Conservation (phyloP, 2,329 filamentous ascomycete species). For the Fusarium staphyleae region DNA sequence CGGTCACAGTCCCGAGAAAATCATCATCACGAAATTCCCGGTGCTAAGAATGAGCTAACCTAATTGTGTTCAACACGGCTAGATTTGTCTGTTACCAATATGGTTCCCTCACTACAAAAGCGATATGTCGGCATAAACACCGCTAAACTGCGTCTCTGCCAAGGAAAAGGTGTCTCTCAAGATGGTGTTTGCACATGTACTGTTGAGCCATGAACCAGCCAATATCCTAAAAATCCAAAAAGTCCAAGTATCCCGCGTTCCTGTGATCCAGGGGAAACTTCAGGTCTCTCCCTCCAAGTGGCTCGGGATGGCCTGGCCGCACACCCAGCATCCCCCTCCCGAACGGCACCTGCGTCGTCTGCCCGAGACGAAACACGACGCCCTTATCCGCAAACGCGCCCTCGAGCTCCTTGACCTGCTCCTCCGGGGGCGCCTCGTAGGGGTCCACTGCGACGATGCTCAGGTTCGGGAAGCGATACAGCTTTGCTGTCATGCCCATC, state of each 20-base stretch:
- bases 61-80: too few species aligned
- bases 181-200: background rate
- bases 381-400: constrained; percentile 30
- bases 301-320: constrained; percentile 34
- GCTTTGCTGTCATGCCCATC: constrained; percentile 33
- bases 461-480: constrained; percentile 35
- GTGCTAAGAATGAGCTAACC: too few species aligned
- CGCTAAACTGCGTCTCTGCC: too few species aligned
- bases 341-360: constrained; percentile 38
- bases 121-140: too few species aligned
- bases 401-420: constrained; percentile 33
- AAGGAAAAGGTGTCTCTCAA: background rate
- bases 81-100: too few species aligned
- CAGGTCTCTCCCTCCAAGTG: constrained; percentile 22
- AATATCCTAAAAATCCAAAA: constrained; percentile 15
- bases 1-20: too few species aligned
- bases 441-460: constrained; percentile 38
- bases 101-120: too few species aligned
- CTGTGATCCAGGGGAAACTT: constrained; percentile 32
- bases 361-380: constrained; percentile 30
- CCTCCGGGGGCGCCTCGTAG: constrained; percentile 26
- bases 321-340: constrained; percentile 40
- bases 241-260: constrained; percentile 21
- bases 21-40: too few species aligned
- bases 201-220: constrained; percentile 1